Evolutionary conservation across 805 yeast species (phyloP).

Genomic region (Kuraishia ogatae): DNA sequence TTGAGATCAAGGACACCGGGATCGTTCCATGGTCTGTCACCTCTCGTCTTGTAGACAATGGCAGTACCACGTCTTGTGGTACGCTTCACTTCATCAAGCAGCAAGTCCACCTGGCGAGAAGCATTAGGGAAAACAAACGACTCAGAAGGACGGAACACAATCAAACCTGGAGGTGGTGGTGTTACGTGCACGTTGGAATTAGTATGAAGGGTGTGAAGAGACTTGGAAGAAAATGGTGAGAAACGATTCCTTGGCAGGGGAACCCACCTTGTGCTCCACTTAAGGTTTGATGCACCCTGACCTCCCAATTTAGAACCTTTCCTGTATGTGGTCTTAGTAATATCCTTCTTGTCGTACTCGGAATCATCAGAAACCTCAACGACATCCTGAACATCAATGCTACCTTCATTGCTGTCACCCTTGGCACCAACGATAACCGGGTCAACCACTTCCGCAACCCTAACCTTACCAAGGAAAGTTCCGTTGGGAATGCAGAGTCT

Average conservation of each 20-base stretch:
- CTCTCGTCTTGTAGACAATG: conserved; percentile 27
- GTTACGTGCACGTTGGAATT: conserved; percentile 50
- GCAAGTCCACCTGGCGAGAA: conserved; percentile 59
- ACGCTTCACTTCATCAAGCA: conserved; percentile 58
- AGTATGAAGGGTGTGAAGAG: conserved; percentile 24
- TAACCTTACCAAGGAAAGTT: conserved; percentile 70
- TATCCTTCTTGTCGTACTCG: not conserved
- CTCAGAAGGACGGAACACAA: conserved; percentile 79
- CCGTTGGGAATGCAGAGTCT: conserved; percentile 78
- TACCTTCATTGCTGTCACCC: not conserved
- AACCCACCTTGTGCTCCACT: conserved; percentile 59
- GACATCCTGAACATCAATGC: conserved; percentile 1
- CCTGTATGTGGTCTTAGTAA: not conserved
- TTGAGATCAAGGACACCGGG: conserved; percentile 53
- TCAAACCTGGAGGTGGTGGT: conserved; percentile 87
- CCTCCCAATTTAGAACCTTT: not conserved
- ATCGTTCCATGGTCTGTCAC: conserved; percentile 86
- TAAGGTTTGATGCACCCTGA: conserved; percentile 14
- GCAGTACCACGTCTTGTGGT: conserved; percentile 53
- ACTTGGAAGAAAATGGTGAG: conserved; percentile 10
- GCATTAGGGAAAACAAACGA: conserved; percentile 77
- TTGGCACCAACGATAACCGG: conserved; percentile 33
- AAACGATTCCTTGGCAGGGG: conserved; percentile 36
- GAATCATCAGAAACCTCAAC: not conserved
- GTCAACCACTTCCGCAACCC: conserved; percentile 61